Evolutionary conservation across 306 rosid species (phyloP), one percentile per base, ranked within the genome.

Genomic region (Spatholobus suberectus): DNA sequence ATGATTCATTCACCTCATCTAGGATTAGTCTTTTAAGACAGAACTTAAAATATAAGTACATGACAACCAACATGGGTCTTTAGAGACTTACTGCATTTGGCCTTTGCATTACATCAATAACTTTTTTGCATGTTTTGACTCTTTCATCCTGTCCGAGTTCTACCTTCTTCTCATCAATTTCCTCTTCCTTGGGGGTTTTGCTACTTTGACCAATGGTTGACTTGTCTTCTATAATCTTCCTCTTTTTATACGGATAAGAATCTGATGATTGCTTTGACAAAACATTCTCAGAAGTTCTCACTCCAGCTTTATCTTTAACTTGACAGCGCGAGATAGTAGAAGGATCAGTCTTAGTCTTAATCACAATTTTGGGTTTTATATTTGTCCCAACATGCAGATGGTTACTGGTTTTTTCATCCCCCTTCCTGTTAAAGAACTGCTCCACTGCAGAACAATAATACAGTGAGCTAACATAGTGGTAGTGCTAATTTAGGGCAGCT

Each of bases 361-460:
- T 76, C 66, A 51, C 29, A 80, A 38, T 4, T 40, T 57, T 73
- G 32, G 49, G 54, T 75, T 51, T 58, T 32, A 15, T 29, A 68
- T 73, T 69, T 34, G 65, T 55, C 47, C 44, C 74, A 55, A 51
- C 44, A 61, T 38, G 63, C 38, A 68, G 73, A 23, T 54, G 70
- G 41, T 40, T 66, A 76, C 44, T 65, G 71, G 51, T 51, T 69
- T 61, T 76, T 67, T 21, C 66, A 66, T 54, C 38, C 76, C 41
- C 55, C 37, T 72, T 82, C 86, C 3, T 65, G 81, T 90, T 92
- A 38, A 92, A 92, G 70, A 86, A 86, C 24, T 55, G 58, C 71
- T 83, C 90, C 76, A 89, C 93, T 92, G 87, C 85, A 87, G 75
- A 75, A 83, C 68, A 82, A 72, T 43, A 76, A 78, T 70, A 24